Evolutionary conservation across 768 basidiomycete genomes (phyloP), one percentile per base, ranked within the genome.

Genomic region (Mycena vulgaris): DNA sequence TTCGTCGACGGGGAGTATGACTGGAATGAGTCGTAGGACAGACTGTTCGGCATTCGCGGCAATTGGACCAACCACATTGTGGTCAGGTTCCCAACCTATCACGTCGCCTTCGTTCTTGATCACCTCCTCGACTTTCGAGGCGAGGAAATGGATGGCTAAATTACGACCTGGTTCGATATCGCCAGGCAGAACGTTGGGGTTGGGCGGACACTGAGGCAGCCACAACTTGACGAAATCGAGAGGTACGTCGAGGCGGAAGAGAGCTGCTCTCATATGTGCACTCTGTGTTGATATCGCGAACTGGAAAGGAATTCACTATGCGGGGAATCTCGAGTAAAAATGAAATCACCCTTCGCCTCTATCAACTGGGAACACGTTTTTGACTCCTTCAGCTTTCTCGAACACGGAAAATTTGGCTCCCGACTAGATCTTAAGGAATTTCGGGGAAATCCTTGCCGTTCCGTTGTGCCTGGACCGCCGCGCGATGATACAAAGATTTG

Each of bases 361-460:
- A n/a, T 48, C 60, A 14, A 57, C 51, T 27, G 65, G 70, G 65
- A 65, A 71, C 17, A 71, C 60, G 31, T 66, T 66, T 30, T 66
- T 63, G 7, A 37, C 42, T 10, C 70, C 70, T 51, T 57, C 51
- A 2, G 53, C 40, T 63, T 63, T 67, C n/a, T 62, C 53, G 23
- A 71, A 71, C 2, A 67, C 35, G 39, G n/a, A 71, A 71, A n/a
- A 71, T 8, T 6, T 28, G 10, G 17, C 49, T 28, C 7, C 70
- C 70, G 13, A 57, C 65, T 5, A 45, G 23, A 33, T 67, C 55
- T 33, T 45, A n/a, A 23, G 25, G 39, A 39, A 39, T 39, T 39
- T 39, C 39, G 3, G 39, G 10, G 14, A 39, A 3, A 16, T n/a
- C n/a, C n/a, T n/a, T n/a, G n/a, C 17, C 39, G 17, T 39, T 30